Base-by-base conservation (phyloP, 371 early-diverging fungal genomes). In the Entomophthora muscae region DNA sequence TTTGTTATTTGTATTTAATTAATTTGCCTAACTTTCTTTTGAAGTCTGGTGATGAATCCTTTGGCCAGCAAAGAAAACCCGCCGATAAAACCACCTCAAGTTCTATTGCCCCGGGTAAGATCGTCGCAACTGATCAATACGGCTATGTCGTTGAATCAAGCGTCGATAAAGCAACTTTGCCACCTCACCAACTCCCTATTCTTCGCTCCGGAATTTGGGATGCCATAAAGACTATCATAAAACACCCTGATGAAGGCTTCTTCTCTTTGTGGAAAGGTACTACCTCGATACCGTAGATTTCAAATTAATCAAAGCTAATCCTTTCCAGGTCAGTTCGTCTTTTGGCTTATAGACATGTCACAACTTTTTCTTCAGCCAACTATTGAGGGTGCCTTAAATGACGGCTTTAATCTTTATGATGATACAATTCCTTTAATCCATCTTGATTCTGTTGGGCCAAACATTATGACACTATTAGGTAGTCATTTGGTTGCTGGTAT, bases 341-440 rank as follows among this genome's bases (percentile, higher is more conserved):
- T 78, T 52, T 90, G 88, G 89, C 53, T 79, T 0, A 79, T 82
- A 59, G 85, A 86, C 63, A 81, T 91, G 75, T 57, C 80, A 22
- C 78, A 85, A 32, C 71, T 84, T 7, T 69, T 83, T 52, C 63
- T 86, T 33, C 84, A 88, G 67, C 89, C 91, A 1, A 77, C 82
- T 17, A 65, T 90, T 32, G 88, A 89, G 69, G 78, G 81, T 7
- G 66, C 73, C 1, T 66, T 89, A 57, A 88, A 88, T 70, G 90
- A 89, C 58, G 61, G 80, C 29, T 82, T 88, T 66, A 85, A 83
- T 32, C 67, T 89, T 21, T 85, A 88, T 66, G 90, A 89, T 64
- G 85, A 83, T 64, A 83, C 85, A 1, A 83, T 84, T 23, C 83
- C 85, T 13, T 70, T 85, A 54, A 78, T 80, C 23, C 84, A 90